These are phyloP conservation scores for Cladosporium colombiae DNA, from an alignment of 2,329 filamentous ascomycete species.

Conservation along the genomic window DNA sequence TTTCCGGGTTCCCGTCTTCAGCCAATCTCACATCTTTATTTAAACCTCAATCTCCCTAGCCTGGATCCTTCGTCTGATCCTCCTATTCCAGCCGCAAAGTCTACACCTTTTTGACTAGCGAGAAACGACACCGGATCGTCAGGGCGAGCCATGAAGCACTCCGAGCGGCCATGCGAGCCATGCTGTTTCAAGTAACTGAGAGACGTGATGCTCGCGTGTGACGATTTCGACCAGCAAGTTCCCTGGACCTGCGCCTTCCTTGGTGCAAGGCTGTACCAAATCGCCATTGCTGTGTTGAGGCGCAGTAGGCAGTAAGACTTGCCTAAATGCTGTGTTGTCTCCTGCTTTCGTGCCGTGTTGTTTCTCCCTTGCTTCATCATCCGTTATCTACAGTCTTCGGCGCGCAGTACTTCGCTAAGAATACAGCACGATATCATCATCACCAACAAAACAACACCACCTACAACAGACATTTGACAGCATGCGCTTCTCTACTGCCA, in stretches of 20 bases:
- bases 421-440: not conserved
- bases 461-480: not conserved
- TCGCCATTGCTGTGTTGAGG: not conserved
- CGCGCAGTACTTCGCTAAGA: not conserved
- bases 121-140: not conserved
- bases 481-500: slow-evolving; percentile 3
- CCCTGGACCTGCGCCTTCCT: not conserved
- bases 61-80: not conserved
- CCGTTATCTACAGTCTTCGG: not conserved
- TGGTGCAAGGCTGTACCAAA: not conserved
- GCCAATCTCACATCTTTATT: not conserved
- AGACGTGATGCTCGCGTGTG: not conserved
- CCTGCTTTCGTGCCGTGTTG: not conserved
- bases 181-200: not conserved
- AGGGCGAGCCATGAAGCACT: not conserved
- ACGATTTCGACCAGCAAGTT: not conserved
- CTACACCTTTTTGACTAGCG: not conserved
- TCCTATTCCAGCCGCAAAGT: not conserved
- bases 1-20: not conserved
- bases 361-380: not conserved
- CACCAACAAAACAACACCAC: not conserved
- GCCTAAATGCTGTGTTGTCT: not conserved
- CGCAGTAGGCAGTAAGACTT: not conserved
- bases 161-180: slow-evolving; percentile 2
- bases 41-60: not conserved